These are phyloP conservation scores for Eucalyptus sideroxylon DNA, from an alignment of 345 rosid genomes.

Conservation along the genomic window DNA sequence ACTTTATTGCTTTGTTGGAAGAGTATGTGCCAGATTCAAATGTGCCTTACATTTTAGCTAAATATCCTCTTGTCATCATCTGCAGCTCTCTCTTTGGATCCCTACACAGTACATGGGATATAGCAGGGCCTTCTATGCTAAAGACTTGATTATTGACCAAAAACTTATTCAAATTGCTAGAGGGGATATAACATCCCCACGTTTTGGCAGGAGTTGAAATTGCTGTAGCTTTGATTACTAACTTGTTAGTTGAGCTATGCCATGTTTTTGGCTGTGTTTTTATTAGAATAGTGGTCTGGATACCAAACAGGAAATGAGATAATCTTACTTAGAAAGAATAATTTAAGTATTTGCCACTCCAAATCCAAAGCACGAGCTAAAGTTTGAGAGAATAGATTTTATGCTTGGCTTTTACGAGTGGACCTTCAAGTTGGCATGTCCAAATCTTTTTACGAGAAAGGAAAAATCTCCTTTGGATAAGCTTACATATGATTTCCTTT, in stretches of 20 bases:
- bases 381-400: neutral
- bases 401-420: neutral
- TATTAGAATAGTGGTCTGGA: neutral
- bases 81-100: neutral
- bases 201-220: neutral
- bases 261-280: neutral
- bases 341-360: neutral
- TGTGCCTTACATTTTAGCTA: neutral
- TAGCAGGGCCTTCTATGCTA: neutral
- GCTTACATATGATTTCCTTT: neutral
- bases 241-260: neutral
- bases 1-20: neutral
- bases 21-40: neutral
- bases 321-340: neutral
- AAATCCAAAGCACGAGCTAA: neutral
- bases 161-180: neutral
- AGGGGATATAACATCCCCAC: neutral
- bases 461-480: neutral
- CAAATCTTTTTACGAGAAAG: neutral
- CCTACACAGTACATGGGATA: neutral
- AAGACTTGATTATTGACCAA: neutral
- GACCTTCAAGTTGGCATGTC: neutral
- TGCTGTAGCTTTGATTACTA: neutral
- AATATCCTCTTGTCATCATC: neutral
- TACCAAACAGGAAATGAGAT: neutral